A percentile compares a stretch with the other conserved stretches of the same genome.
Conservation (phyloP, 345 rosid genomes). For the Citrus cavaleriei region DNA sequence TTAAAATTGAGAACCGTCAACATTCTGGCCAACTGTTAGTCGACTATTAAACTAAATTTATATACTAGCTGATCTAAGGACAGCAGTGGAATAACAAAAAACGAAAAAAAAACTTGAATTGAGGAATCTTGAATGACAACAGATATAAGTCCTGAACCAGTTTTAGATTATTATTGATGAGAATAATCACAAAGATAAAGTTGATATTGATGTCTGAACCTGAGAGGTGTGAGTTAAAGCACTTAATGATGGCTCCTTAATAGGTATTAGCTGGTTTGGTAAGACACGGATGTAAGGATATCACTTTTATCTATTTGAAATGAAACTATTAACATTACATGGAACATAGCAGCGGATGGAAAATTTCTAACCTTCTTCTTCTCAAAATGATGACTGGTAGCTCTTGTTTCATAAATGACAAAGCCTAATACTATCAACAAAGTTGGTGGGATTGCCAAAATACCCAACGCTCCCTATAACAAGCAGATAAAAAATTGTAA, state of each 20-base stretch:
- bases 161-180: background rate
- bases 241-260: background rate
- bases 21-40: background rate
- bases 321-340: background rate
- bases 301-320: background rate
- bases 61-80: background rate
- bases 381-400: constrained; percentile 26
- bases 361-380: constrained; percentile 45
- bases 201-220: background rate
- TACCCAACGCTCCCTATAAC: constrained; percentile 55
- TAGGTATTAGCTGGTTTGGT: constrained; percentile 2
- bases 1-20: background rate
- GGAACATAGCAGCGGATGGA: background rate
- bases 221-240: background rate
- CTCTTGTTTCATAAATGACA: constrained; percentile 55
- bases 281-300: background rate
- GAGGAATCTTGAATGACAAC: background rate
- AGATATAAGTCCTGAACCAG: background rate
- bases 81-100: background rate
- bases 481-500: background rate
- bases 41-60: background rate
- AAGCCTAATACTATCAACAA: constrained; percentile 52
- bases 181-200: background rate
- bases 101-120: background rate
- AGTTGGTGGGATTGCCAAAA: constrained; percentile 61